phyloP scores from a whole-genome alignment of 2,329 filamentous ascomycete species.

The Venturia asperata region DNA sequence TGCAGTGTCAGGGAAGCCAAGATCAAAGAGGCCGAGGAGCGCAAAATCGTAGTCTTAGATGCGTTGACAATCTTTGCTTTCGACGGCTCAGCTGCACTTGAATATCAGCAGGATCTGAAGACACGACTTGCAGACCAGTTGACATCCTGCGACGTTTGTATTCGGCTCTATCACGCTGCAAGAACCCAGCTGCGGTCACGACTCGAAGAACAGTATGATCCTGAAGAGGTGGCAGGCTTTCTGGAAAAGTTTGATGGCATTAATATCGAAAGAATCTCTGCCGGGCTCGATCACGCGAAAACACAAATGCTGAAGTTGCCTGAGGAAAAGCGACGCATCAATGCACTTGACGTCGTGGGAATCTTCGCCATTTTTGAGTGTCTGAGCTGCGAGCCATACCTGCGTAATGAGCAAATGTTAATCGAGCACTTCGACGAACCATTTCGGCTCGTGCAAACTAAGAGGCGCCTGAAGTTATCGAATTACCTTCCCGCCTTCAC shows the following conservation, averaged over 20 bases:
- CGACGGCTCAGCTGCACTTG: constrained; percentile 40
- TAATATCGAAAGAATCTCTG: constrained; percentile 39
- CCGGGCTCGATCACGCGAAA: constrained; percentile 37
- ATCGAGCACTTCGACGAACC: constrained; percentile 67
- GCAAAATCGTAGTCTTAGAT: constrained; percentile 37
- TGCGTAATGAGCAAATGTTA: constrained; percentile 51
- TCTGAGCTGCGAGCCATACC: constrained; percentile 73
- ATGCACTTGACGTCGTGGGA: constrained; percentile 40
- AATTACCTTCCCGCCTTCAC: constrained; percentile 75
- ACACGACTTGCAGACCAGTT: constrained; percentile 37
- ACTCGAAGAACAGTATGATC: constrained; percentile 39
- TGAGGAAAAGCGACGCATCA: constrained; percentile 30
- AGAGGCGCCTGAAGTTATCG: constrained; percentile 68
- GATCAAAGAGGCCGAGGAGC: constrained; percentile 34
- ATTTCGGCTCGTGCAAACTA: constrained; percentile 72
- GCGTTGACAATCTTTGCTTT: constrained; percentile 42
- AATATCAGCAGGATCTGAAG: constrained; percentile 37
- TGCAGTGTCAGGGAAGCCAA: constrained; percentile 27
- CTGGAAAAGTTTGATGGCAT: constrained; percentile 40
- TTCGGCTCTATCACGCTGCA: constrained; percentile 42
- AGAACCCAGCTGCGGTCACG: constrained; percentile 35
- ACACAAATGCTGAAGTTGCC: constrained; percentile 38
- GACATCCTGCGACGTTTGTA: constrained; percentile 43
- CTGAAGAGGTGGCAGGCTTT: constrained; percentile 39
- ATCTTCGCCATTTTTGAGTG: constrained; percentile 82